Conservation (phyloP, 768 basidiomycete genomes). For the Auricularia cornea region DNA sequence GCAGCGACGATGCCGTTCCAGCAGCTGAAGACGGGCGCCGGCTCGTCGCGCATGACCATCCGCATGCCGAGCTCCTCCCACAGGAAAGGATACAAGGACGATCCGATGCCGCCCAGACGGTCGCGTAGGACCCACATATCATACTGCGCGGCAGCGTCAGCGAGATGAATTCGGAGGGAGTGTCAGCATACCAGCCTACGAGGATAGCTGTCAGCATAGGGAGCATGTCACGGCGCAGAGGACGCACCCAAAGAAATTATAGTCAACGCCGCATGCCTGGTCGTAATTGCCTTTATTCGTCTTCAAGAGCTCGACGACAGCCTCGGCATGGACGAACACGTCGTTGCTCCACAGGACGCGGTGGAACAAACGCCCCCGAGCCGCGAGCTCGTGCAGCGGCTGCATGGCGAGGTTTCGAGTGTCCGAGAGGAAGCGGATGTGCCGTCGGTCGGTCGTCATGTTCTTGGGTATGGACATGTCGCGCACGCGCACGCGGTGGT, state of each 20-base stretch:
- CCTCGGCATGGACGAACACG: conserved; percentile 32
- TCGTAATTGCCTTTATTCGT: conserved; percentile 33
- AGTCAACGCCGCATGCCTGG: conserved; percentile 37
- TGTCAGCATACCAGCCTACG: neutral
- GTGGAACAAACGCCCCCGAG: conserved; percentile 18
- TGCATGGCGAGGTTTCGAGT: conserved; percentile 36
- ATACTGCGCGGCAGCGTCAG: conserved; percentile 19
- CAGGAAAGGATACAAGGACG: conserved; percentile 33
- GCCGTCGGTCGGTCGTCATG: conserved; percentile 6
- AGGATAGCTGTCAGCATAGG: too few species aligned
- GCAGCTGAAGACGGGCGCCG: conserved; percentile 37
- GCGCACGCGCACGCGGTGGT: conserved; percentile 22
- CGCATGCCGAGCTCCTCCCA: conserved; percentile 28
- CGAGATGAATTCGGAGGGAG: neutral
- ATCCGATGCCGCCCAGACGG: conserved; percentile 23
- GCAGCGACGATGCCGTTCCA: conserved; percentile 41
- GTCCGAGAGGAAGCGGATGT: conserved; percentile 30
- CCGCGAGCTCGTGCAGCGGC: conserved; percentile 26
- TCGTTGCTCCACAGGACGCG: conserved; percentile 37
- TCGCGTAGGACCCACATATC: conserved; percentile 33
- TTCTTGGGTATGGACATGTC: conserved; percentile 15
- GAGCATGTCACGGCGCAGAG: too few species aligned
- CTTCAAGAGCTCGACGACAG: conserved; percentile 30
- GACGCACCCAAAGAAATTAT: conserved; percentile 6
- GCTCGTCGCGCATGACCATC: conserved; percentile 29